Conservation (phyloP, 495 filamentous ascomycete genomes). For the Saxophila tyrrhenica region DNA sequence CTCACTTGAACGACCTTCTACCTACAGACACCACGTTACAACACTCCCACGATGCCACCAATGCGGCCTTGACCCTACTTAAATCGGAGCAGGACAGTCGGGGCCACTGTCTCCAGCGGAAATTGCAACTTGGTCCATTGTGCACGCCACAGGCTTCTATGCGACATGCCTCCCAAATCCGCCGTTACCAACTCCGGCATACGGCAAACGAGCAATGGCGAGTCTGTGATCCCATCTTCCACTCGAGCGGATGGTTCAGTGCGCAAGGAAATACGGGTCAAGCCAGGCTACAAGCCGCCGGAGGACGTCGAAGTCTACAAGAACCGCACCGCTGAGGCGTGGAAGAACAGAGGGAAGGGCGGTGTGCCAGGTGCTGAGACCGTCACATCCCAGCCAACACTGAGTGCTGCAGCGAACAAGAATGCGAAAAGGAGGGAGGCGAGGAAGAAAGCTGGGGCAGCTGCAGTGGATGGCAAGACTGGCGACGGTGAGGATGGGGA, state of each 20-base stretch:
- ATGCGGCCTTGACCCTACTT: not conserved
- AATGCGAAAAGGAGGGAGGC: conserved; percentile 91
- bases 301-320: conserved; percentile 96
- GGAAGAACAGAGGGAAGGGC: conserved; percentile 66
- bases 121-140: too few relatives aligned
- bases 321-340: conserved; percentile 77
- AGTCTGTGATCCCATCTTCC: conserved; percentile 81
- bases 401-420: conserved; percentile 51
- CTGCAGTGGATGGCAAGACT: conserved; percentile 30
- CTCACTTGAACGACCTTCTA: not conserved
- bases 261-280: conserved; percentile 82
- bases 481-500: conserved; percentile 26
- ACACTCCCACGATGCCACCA: not conserved
- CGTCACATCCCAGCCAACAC: conserved; percentile 37
- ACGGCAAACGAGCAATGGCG: conserved; percentile 56
- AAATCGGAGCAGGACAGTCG: too few relatives aligned
- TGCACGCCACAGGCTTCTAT: too few relatives aligned
- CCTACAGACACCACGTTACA: not conserved
- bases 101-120: too few relatives aligned
- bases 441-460: conserved; percentile 68
- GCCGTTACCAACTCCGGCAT: conserved; percentile 56
- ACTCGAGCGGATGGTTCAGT: conserved; percentile 75
- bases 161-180: conserved; percentile 8
- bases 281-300: conserved; percentile 85
- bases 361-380: conserved; percentile 73